Percentiles rank a stretch among this genome's conserved stretches.
These are phyloP conservation scores for Boletus huronensis DNA, from an alignment of 768 basidiomycete genomes.

Conservation along the genomic window DNA sequence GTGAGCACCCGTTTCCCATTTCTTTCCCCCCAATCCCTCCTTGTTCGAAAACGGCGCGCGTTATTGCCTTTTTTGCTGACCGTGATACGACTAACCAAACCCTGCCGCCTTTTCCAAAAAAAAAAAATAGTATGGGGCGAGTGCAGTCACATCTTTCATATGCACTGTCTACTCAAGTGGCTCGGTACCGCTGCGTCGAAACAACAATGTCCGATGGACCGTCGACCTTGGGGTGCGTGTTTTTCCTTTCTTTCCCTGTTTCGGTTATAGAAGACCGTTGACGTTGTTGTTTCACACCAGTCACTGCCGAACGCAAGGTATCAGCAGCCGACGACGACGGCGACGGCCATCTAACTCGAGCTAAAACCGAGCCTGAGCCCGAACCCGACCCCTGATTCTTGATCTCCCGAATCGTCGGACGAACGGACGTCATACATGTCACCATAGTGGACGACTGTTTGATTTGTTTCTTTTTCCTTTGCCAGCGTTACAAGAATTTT, in stretches of 20 bases:
- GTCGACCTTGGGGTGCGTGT: conserved; percentile 82
- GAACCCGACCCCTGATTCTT: neutral
- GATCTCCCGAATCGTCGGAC: neutral
- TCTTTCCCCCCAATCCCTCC: neutral
- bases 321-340: conserved; percentile 8
- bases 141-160: conserved; percentile 96
- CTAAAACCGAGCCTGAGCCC: neutral
- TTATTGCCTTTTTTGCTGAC: neutral
- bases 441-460: too few relatives aligned
- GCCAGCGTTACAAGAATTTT: neutral
- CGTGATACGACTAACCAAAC: neutral
- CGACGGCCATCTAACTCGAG: neutral
- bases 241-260: too few relatives aligned
- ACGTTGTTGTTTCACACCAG: conserved; percentile 23
- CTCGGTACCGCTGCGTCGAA: conserved; percentile 85
- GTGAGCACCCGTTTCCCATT: conserved; percentile 24
- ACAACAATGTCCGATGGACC: conserved; percentile 98
- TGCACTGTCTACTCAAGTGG: conserved; percentile 99
- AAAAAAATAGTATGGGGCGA: conserved; percentile 77
- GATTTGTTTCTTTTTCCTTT: neutral
- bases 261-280: neutral
- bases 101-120: too few relatives aligned
- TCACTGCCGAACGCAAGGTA: conserved; percentile 55
- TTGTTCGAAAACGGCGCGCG: neutral
- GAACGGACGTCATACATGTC: neutral